These are phyloP conservation scores for Phlyctochytrium arcticum DNA, from an alignment of 192 early-diverging fungal species.

Conservation along the genomic window DNA sequence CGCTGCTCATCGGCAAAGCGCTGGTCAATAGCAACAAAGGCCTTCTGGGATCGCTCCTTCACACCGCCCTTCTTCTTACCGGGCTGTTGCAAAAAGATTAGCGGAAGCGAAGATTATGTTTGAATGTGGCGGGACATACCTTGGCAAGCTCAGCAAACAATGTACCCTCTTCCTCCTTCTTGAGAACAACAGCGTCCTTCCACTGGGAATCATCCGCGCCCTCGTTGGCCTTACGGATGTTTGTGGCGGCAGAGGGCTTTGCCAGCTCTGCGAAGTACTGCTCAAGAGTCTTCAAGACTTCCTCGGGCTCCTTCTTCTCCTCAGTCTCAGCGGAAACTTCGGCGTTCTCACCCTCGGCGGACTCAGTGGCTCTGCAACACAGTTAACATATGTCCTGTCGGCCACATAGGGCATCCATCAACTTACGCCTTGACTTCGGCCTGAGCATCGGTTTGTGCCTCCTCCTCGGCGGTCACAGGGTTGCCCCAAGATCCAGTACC, in stretches of 20 bases:
- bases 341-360: background rate
- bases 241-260: slow-evolving; percentile 50
- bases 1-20: slow-evolving; percentile 64
- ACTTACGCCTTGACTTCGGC: slow-evolving; percentile 20
- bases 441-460: slow-evolving; percentile 50
- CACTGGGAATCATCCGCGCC: slow-evolving; percentile 78
- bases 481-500: slow-evolving; percentile 78
- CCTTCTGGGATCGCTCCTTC: slow-evolving; percentile 58
- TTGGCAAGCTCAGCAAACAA: slow-evolving; percentile 61
- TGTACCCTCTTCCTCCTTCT: slow-evolving; percentile 70
- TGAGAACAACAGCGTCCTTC: slow-evolving; percentile 70
- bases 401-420: too few species aligned
- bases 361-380: slow-evolving; percentile 6
- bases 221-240: slow-evolving; percentile 81
- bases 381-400: too few species aligned
- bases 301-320: slow-evolving; percentile 60
- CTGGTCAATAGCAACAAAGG: slow-evolving; percentile 72
- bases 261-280: slow-evolving; percentile 75
- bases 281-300: slow-evolving; percentile 77
- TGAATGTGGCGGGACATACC: too few species aligned
- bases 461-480: slow-evolving; percentile 51
- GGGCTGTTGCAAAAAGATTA: slow-evolving; percentile 7
- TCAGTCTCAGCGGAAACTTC: slow-evolving; percentile 18
- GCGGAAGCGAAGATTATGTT: too few species aligned
- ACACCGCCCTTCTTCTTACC: slow-evolving; percentile 48